Percentiles rank a stretch among this genome's conserved stretches.
These are phyloP conservation scores for Backusella tuberculispora DNA, from an alignment of 192 early-diverging fungal genomes.

Conservation along the genomic window DNA sequence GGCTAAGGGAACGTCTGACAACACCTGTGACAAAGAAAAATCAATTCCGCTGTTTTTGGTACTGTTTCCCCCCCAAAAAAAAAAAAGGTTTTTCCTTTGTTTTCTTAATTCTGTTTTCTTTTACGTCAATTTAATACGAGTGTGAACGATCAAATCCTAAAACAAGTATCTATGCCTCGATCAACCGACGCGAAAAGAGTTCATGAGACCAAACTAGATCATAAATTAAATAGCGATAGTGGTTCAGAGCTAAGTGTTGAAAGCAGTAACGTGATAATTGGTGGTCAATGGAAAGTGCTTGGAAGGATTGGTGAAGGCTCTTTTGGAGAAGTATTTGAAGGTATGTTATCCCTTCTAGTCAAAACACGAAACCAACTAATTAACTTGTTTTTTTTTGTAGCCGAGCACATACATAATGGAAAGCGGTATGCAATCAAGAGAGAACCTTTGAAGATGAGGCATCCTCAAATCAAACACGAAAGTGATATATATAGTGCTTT, in stretches of 20 bases:
- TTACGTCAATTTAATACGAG: too few species aligned
- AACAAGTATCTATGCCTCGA: neutral
- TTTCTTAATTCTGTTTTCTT: neutral
- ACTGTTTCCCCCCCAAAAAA: neutral
- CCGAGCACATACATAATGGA: slow-evolving; percentile 46
- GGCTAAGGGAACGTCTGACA: neutral
- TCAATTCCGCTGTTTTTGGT: neutral
- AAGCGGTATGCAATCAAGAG: slow-evolving; percentile 57
- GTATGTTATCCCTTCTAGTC: slow-evolving; percentile 32
- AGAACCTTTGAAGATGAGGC: slow-evolving; percentile 44
- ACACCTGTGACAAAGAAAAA: neutral
- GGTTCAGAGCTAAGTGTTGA: slow-evolving; percentile 21
- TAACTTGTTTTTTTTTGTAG: slow-evolving; percentile 30
- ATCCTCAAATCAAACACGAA: slow-evolving; percentile 57
- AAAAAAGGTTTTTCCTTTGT: neutral
- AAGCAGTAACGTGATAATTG: slow-evolving; percentile 43
- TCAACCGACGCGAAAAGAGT: neutral
- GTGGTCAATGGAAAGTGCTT: slow-evolving; percentile 56
- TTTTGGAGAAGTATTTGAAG: slow-evolving; percentile 66
- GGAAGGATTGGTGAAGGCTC: slow-evolving; percentile 66
- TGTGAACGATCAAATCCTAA: neutral
- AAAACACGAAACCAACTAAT: neutral
- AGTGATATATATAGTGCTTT: slow-evolving; percentile 48
- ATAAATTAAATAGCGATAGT: neutral
- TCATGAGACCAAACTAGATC: neutral